Evolutionary conservation across 345 rosid species (phyloP), one percentile per base, ranked within the genome.

Genomic region (Stellera chamaejasme): DNA sequence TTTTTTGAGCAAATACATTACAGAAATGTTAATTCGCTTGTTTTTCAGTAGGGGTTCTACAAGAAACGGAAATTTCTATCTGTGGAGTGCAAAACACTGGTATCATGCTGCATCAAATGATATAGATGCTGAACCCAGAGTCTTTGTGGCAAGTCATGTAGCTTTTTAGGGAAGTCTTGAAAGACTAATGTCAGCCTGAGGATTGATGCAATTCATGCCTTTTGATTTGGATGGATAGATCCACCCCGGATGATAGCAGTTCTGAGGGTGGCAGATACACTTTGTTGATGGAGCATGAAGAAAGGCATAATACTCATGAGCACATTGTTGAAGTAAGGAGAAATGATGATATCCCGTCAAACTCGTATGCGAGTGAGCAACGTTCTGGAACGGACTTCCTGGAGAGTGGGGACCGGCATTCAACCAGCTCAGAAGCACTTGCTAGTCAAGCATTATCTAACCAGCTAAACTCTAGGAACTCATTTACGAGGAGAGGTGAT

Each of bases 271-370:
- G 83, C 62, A 77, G 62, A 57, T 63, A 66, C 46, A 83, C 83
- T 59, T 76, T 88, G 80, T 75, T 88, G 57, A 82, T 83, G 85
- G 96, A 85, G 53, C 76, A 59, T 48, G 52, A 56, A 45, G 72
- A 73, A 28, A 62, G 61, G 19, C 75, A 42, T 60, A 57, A 23
- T 52, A 74, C 59, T 51, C 74, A 19, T 13, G 79, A 85, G 56
- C 94, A 81, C 70, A 72, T 80, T 45, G 71, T 88, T 69, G 73
- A 83, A 60, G 71, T 88, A 55, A 62, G 79, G 42, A 74, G 67
- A 45, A 66, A 71, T 48, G 76, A 61, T 26, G 78, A 73, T 58
- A 66, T 78, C 67, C 73, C 84, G 3, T 73, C 84, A 16, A 79
- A 59, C 60, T 71, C 80, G 56, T 81, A 82, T 45, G 67, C 45